A percentile compares a stretch with the other conserved stretches of the same genome.
Conservation (phyloP, 2,329 filamentous ascomycete genomes). For the Neocatenulostroma microsporum region DNA sequence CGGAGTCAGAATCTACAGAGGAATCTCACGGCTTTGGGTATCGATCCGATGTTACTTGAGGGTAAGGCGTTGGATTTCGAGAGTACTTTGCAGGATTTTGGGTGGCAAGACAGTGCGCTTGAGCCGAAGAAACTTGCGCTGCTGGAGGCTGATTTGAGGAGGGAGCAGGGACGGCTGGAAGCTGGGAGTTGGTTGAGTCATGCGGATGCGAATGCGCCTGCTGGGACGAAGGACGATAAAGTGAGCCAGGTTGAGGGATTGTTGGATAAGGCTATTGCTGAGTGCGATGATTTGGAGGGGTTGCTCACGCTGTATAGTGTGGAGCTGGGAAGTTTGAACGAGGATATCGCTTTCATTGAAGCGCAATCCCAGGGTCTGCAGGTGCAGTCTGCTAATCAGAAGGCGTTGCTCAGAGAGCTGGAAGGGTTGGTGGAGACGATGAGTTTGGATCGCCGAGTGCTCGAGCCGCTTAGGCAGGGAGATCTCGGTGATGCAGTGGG, state of each 20-base stretch:
- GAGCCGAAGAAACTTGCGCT: slow-evolving; percentile 69
- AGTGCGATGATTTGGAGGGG: slow-evolving; percentile 94
- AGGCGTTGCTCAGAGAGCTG: slow-evolving; percentile 81
- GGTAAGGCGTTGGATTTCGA: slow-evolving; percentile 73
- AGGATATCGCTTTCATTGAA: slow-evolving; percentile 95
- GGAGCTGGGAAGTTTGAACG: slow-evolving; percentile 84
- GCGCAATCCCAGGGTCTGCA: slow-evolving; percentile 94
- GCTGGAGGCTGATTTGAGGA: slow-evolving; percentile 72
- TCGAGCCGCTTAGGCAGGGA: slow-evolving; percentile 65
- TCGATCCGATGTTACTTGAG: slow-evolving; percentile 70
- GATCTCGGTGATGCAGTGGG: slow-evolving; percentile 63
- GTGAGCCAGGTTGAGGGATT: slow-evolving; percentile 78
- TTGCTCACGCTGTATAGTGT: slow-evolving; percentile 90
- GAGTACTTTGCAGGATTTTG: slow-evolving; percentile 74
- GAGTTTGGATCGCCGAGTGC: slow-evolving; percentile 69
- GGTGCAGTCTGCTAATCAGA: slow-evolving; percentile 95
- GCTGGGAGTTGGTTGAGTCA: slow-evolving; percentile 87
- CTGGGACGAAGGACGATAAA: slow-evolving; percentile 74
- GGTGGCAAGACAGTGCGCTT: slow-evolving; percentile 74
- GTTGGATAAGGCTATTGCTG: slow-evolving; percentile 81
- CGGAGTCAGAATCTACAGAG: slow-evolving; percentile 67
- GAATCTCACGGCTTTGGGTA: slow-evolving; percentile 67
- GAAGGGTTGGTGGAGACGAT: slow-evolving; percentile 81
- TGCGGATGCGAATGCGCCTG: slow-evolving; percentile 49
- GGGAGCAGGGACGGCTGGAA: slow-evolving; percentile 83